Evolutionary conservation across 2,329 filamentous ascomycete genomes (phyloP).

Genomic region (Pseudogymnoascus sp.): DNA sequence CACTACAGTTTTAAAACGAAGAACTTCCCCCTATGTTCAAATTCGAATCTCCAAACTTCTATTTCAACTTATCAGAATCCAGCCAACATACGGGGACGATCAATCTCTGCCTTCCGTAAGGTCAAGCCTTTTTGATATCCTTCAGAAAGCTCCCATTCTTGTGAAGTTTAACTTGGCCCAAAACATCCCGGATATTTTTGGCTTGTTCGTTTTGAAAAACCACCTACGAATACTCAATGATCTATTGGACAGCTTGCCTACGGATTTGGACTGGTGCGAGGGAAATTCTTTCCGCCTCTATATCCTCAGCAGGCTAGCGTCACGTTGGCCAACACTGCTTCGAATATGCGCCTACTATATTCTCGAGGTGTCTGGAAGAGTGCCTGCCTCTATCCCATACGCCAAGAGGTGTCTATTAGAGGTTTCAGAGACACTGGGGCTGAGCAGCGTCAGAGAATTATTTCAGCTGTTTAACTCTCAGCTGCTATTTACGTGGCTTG

Average conservation of each 20-base stretch:
- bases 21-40: conserved; percentile 62
- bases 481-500: conserved; percentile 83
- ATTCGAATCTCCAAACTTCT: conserved; percentile 60
- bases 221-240: conserved; percentile 83
- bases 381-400: conserved; percentile 56
- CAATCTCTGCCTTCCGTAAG: conserved; percentile 37
- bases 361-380: conserved; percentile 77
- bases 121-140: conserved; percentile 65
- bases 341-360: conserved; percentile 87
- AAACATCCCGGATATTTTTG: conserved; percentile 66
- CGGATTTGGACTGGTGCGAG: conserved; percentile 61
- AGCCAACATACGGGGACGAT: conserved; percentile 55
- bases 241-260: conserved; percentile 69
- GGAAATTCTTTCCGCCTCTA: conserved; percentile 79
- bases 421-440: conserved; percentile 56
- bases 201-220: conserved; percentile 68
- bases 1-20: conserved; percentile 54
- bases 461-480: conserved; percentile 84
- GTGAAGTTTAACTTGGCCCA: conserved; percentile 71
- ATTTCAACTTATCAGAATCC: conserved; percentile 56
- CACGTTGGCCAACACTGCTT: conserved; percentile 76
- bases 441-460: conserved; percentile 59
- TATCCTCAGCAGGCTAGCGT: conserved; percentile 67
- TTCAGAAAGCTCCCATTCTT: conserved; percentile 55
- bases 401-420: conserved; percentile 62